Evolutionary conservation across 805 yeast genomes (phyloP), one percentile per base, ranked within the genome.

Genomic region (Saturnispora kantuleensis): DNA sequence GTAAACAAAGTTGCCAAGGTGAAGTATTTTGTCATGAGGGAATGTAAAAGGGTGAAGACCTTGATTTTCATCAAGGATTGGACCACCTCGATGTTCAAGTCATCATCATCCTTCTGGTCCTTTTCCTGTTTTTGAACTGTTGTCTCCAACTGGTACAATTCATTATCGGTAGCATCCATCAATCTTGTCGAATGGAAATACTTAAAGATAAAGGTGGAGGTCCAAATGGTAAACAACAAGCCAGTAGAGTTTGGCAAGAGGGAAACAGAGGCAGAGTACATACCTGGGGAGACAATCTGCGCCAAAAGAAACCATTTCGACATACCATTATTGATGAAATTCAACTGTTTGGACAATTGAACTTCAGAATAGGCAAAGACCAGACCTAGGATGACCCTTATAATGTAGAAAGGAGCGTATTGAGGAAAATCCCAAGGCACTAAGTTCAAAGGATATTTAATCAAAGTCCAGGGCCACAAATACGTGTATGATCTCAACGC

Each of bases 401-500:
- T 55, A 18, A 63, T 53, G 53, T 79, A 84, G 60, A 85, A 85
- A 13, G 58, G 60, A 15, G 50, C 44, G 42, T 57, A 59, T 3
- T 48, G 35, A 7, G 51, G 52, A 1, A 47, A n/a, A 26, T 38
- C 29, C 26, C 26, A 21, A 13, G 44, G 35, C 12, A 56, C 8
- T 39, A 49, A 38, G 9, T 45, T 42, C 16, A 59, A 37, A 3
- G 64, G 62, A 39, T 49, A 56, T 10, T 54, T 51, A 12, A 60
- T 40, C 5, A 60, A 11, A 0, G 53, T 44, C 52, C 70, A 73
- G 1, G 77, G 84, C 6, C 78, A 49, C 26, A 89, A 64, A 53
- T 83, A 88, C 2, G 84, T 72, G 79, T 93, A 90, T 2, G 96
- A 85, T 51, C 97, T 66, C 44, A 89, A 85, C 13, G 95, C 86